phyloP scores from a whole-genome alignment of 2,329 filamentous ascomycete genomes.

The Cytospora paraplurivora region DNA sequence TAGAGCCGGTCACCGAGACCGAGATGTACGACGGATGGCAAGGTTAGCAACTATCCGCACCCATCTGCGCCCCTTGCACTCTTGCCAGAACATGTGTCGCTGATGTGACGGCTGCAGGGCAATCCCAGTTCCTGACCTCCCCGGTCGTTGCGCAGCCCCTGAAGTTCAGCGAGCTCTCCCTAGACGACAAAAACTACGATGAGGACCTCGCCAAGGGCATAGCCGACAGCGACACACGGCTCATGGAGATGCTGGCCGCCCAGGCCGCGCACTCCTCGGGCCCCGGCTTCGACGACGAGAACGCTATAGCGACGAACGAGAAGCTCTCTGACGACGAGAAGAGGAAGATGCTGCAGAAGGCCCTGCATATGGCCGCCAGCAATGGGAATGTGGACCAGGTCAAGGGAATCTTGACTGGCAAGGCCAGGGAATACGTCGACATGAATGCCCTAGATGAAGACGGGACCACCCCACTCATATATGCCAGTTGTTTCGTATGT shows the following conservation, averaged over 20 bases:
- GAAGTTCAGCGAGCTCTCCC: constrained; percentile 76
- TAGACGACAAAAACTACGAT: constrained; percentile 77
- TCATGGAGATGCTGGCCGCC: constrained; percentile 95
- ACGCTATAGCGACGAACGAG: constrained; percentile 73
- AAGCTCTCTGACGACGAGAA: constrained; percentile 77
- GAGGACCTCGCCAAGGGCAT: constrained; percentile 61
- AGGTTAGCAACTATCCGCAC: constrained; percentile 54
- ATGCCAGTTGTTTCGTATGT: constrained; percentile 94
- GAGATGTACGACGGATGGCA: constrained; percentile 99
- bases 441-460: constrained; percentile 90
- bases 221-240: constrained; percentile 77
- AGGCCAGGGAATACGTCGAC: constrained; percentile 75
- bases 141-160: constrained; percentile 83
- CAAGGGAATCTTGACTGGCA: constrained; percentile 71
- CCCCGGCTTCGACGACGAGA: constrained; percentile 74
- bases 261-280: constrained; percentile 84
- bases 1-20: constrained; percentile 74
- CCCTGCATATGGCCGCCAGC: constrained; percentile 91
- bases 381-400: constrained; percentile 90
- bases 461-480: constrained; percentile 93
- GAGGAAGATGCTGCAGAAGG: constrained; percentile 78
- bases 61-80: constrained; percentile 29
- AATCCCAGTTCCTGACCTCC: constrained; percentile 91
- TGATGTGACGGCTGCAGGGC: constrained; percentile 58
- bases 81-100: background rate